Evolutionary conservation across 176 grass and related monocot species (phyloP), one percentile per base, ranked within the genome.

Genomic region (Secale cereale): DNA sequence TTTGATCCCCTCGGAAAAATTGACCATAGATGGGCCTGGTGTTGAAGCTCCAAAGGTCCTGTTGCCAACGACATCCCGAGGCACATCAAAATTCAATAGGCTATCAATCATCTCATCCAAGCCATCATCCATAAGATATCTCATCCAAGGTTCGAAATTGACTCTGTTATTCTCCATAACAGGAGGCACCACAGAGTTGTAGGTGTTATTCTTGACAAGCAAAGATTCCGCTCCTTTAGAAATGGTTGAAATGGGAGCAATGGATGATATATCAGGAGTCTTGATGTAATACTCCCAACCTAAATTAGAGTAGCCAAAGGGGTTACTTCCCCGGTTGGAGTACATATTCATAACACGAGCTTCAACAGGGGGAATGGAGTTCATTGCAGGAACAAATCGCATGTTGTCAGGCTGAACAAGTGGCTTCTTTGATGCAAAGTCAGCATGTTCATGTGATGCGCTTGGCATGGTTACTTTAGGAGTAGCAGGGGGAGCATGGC

Each of bases 21-120:
- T 87, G 66, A 0, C 45, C 35, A 19, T 22, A 8, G 2, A 87
- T 74, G 74, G 80, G 87, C 69, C 95, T 81, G 81, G 91, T 89
- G 81, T 87, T 81, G 16, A 98, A 98, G 87, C 93, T 94, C 93
- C 93, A 95, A 23, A 98, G 86, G 69, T 91, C 89, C 86, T 86
- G 59, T 67, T 78, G 72, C 57, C 64, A 23, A 68, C 40, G 37
- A 46, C 83, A 82, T 95, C 91, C 32, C 90, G 80, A 60, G 80
- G 67, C 59, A 71, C 83, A 72, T 91, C 87, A 74, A 57, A 48
- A 66, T 71, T 89, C n/a, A 92, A 73, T 82, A 98, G 56, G 86
- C 65, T 87, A 35, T 94, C 91, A 41, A 92, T 81, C 6, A 85
- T 81, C 65, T 87, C 87, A 76, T 77, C 86, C 2, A 77, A 32